Percentiles rank a stretch among this genome's conserved stretches.
Evolutionary conservation across 2,329 filamentous ascomycete genomes (phyloP).

Genomic region (Pseudogymnoascus sp.): DNA sequence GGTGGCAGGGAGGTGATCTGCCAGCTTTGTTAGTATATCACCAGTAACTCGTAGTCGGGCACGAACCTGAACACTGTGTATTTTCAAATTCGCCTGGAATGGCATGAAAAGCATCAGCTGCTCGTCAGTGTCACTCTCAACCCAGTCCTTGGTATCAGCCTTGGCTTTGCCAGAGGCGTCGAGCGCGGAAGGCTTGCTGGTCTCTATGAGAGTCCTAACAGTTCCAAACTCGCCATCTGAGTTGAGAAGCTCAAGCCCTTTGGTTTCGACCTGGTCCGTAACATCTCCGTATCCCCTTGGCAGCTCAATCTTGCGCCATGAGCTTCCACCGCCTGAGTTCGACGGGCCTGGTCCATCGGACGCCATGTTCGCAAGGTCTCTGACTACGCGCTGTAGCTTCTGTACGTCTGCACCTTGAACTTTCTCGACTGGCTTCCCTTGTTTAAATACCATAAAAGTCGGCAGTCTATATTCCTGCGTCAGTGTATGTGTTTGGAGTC

Average conservation of each 20-base stretch:
- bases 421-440: constrained; percentile 57
- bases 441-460: constrained; percentile 84
- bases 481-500: not conserved
- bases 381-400: constrained; percentile 62
- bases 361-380: constrained; percentile 47
- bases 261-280: constrained; percentile 70
- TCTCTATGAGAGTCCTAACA: constrained; percentile 67
- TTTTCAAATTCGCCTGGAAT: constrained; percentile 79
- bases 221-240: constrained; percentile 67
- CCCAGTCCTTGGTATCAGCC: constrained; percentile 60
- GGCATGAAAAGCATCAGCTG: constrained; percentile 90
- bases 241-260: constrained; percentile 80
- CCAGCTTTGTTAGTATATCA: constrained; percentile 24
- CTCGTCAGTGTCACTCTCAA: constrained; percentile 95
- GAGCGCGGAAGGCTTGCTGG: constrained; percentile 55
- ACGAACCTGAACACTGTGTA: constrained; percentile 67
- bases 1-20: constrained; percentile 77
- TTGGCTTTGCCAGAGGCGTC: constrained; percentile 44
- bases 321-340: constrained; percentile 34
- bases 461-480: constrained; percentile 48
- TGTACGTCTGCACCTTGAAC: constrained; percentile 66
- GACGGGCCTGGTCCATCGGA: constrained; percentile 47
- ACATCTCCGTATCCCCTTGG: constrained; percentile 79
- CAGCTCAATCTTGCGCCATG: constrained; percentile 66
- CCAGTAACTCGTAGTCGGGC: not conserved